Evolutionary conservation across 495 filamentous ascomycete species (phyloP), one percentile per base, ranked within the genome.

Genomic region (Talaromyces proteolyticus): DNA sequence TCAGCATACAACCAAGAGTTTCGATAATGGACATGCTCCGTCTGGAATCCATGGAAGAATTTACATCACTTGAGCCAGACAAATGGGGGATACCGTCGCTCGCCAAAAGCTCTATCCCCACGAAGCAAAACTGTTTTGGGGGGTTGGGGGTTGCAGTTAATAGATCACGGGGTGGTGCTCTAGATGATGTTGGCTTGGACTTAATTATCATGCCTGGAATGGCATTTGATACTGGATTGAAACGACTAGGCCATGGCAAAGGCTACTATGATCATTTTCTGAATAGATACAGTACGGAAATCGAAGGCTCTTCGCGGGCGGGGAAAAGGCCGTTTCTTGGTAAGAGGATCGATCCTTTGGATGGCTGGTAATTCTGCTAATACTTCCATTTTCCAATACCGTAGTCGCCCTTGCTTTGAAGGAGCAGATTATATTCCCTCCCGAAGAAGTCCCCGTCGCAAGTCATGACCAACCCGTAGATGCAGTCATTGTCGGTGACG

Each of bases 241-340:
- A 84, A 54, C 75, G 93, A 60, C 73, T 96, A 10, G 93, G 93
- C 7, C 94, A 98, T 73, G 93, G 93, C 46, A 95, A 88, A 73
- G 93, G 94, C 41, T 98, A 91, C 67, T 98, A 97, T 78, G 93
- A 98, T 68, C 84, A 80, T 69, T 98, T 94, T 65, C 67, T 98
- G 62, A 75, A 83, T 51, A 79, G 82, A 57, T 94, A 91, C 68
- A 70, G 69, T 36, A 63, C 70, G 53, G 67, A 67, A 57, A 55
- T 61, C 51, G 61, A 63, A 48, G 65, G 63, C 50, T 67, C 64
- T 52, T 58, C 66, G 55, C 53, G 40, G 37, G 49, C 64, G 59
- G 59, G 65, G 39, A 52, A 70, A 47, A 72, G 69, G 50, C 86
- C 84, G 53, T 77, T 80, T 68, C 75, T 82, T 42, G 77, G 81